Evolutionary conservation across 106 monocot genomes (phyloP), one percentile per base, ranked within the genome.

Genomic region (Allium cepa): DNA sequence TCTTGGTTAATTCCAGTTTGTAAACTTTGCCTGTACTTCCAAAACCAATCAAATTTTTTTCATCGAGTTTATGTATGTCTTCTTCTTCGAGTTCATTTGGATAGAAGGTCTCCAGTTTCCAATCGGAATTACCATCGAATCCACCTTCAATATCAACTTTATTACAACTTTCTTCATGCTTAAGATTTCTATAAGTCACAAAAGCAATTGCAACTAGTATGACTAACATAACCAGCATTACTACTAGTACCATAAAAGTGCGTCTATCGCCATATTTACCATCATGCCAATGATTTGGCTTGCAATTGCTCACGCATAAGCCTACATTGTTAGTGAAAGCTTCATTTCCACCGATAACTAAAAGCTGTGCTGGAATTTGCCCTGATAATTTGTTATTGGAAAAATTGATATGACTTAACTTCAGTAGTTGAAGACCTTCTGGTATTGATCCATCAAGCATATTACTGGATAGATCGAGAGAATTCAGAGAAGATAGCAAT

Each of bases 21-120:
- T 90, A 94, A 16, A 94, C 94, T 64, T 80, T 84, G 0, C 87
- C 87, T 0, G 90, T 70, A 12, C 87, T 68, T 22, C 94, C 90
- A 8, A 68, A 82, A 66, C 90, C 90, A 4, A 94, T 85, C 66
- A 94, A 57, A 56, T 91, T 85, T 50, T 83, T 81, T 67, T 85
- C 85, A 17, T 79, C 73, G 45, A 91, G 59, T 8, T 81, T 71
- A 15, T 79, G 72, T 1, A 94, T 75, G 55, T 85, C 90, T 47
- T 85, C 81, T 28, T 71, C 81, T 46, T 85, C 79, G n/a, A 94
- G 68, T 18, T 87, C 85, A 16, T 73, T 66, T 3, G 76, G 87
- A 64, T 74, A 71, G 67, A 94, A 94, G 7, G 83, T 74, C 47
- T 94, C 82, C 69, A 91, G 16, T 61, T 73, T 84, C 90, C 79